Percentiles rank a stretch among this genome's conserved stretches.
Conservation (phyloP, 2,329 filamentous ascomycete species). For the Colletotrichum caudatum region DNA sequence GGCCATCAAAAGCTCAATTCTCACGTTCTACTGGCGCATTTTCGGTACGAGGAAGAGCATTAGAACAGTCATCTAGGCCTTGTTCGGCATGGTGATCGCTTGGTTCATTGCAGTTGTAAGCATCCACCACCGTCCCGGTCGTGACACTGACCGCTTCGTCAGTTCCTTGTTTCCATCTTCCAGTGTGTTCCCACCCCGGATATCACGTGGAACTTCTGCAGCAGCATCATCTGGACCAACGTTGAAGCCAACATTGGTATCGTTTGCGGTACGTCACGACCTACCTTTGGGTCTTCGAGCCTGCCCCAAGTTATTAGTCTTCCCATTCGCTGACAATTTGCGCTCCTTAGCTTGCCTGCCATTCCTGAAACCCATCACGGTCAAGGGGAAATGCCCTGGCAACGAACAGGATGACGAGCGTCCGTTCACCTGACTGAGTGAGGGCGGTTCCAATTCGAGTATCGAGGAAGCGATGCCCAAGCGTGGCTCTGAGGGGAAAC, state of each 20-base stretch:
- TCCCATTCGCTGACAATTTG: background rate
- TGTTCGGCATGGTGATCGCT: conserved; percentile 37
- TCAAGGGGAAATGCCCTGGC: background rate
- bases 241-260: conserved; percentile 46
- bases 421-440: conserved; percentile 7
- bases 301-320: background rate
- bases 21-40: conserved; percentile 46
- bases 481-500: background rate
- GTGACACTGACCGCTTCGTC: background rate
- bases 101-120: conserved; percentile 45
- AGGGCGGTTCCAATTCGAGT: background rate
- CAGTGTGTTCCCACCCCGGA: conserved; percentile 44
- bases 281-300: background rate
- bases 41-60: conserved; percentile 44
- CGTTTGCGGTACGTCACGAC: conserved; percentile 43
- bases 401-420: conserved; percentile 1
- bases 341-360: conserved; percentile 7
- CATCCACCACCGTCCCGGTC: background rate
- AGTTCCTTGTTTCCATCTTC: conserved; percentile 43
- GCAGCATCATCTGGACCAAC: conserved; percentile 44
- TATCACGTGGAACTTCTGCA: conserved; percentile 46
- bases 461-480: background rate
- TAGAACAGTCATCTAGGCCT: conserved; percentile 41
- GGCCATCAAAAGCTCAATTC: conserved; percentile 45
- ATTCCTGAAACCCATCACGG: conserved; percentile 3